phyloP scores from a whole-genome alignment of 1,284 basidiomycete genomes.

The Thelephora terrestris region DNA sequence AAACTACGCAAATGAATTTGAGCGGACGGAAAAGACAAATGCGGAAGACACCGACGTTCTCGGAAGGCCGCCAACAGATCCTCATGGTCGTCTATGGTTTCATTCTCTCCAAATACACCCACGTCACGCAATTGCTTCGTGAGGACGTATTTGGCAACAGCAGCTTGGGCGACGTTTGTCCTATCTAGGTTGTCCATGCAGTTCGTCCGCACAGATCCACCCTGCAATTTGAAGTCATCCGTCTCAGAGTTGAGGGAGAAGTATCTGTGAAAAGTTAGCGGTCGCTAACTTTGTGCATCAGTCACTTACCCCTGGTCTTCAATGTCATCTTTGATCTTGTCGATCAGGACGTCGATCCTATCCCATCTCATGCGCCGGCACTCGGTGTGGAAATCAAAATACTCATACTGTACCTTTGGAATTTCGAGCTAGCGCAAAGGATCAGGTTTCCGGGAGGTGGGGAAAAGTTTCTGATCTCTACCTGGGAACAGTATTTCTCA shows the following conservation, averaged over 20 bases:
- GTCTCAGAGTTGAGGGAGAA: slow-evolving; percentile 52
- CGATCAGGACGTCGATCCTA: slow-evolving; percentile 77
- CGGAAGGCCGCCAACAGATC: slow-evolving; percentile 79
- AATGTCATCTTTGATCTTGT: slow-evolving; percentile 68
- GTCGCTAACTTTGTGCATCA: no score
- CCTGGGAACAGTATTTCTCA: slow-evolving; percentile 69
- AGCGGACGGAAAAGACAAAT: not conserved
- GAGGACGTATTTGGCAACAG: slow-evolving; percentile 78
- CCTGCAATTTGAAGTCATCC: slow-evolving; percentile 46
- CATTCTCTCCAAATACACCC: slow-evolving; percentile 61
- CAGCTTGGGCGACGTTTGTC: slow-evolving; percentile 93
- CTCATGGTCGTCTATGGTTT: slow-evolving; percentile 70
- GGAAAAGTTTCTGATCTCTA: slow-evolving; percentile 15
- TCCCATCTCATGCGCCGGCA: slow-evolving; percentile 96
- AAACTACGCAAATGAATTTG: slow-evolving; percentile 50
- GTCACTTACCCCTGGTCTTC: slow-evolving; percentile 55
- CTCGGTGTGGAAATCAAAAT: slow-evolving; percentile 98
- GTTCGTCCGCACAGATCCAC: slow-evolving; percentile 70
- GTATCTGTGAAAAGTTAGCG: slow-evolving; percentile 38
- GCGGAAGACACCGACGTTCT: slow-evolving; percentile 52
- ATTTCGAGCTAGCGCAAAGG: slow-evolving; percentile 39
- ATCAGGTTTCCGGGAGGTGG: slow-evolving; percentile 5
- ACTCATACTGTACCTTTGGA: slow-evolving; percentile 76
- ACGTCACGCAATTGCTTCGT: slow-evolving; percentile 69
- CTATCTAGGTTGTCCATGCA: slow-evolving; percentile 97